Evolutionary conservation across 805 yeast species (phyloP).

Genomic region (Candida qinlingensis): DNA sequence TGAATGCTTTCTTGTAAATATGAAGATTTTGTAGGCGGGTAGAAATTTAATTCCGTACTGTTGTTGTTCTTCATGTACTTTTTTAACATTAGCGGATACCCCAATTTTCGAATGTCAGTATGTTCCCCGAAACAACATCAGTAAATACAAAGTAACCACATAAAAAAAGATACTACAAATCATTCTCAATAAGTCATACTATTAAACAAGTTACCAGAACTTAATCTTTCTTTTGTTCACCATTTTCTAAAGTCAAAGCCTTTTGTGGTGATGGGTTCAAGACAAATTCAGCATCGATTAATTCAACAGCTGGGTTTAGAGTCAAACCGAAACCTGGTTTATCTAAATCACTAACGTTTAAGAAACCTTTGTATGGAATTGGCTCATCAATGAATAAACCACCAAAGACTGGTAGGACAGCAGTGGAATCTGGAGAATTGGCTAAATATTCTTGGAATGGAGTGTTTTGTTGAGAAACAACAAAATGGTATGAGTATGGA

Average conservation of each 20-base stretch:
- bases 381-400: constrained; percentile 41
- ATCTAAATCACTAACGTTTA: constrained; percentile 35
- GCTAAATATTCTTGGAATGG: constrained; percentile 50
- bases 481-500: constrained; percentile 47
- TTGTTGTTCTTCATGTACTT: no score
- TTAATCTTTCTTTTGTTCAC: background rate
- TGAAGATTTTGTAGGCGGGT: no score
- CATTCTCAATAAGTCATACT: no score
- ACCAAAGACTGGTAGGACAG: constrained; percentile 44
- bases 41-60: no score
- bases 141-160: no score
- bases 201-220: no score
- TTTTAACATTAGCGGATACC: no score
- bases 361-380: constrained; percentile 39
- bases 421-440: constrained; percentile 42
- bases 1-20: no score
- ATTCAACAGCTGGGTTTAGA: constrained; percentile 36
- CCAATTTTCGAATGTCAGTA: no score
- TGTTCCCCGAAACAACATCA: no score
- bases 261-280: constrained; percentile 37
- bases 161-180: no score
- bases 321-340: constrained; percentile 48
- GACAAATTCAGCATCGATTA: constrained; percentile 35
- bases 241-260: constrained; percentile 20
- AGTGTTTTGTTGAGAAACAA: constrained; percentile 42